Base-by-base conservation (phyloP, 352 stramenopile genomes). In the Blastocystis sp. region DNA sequence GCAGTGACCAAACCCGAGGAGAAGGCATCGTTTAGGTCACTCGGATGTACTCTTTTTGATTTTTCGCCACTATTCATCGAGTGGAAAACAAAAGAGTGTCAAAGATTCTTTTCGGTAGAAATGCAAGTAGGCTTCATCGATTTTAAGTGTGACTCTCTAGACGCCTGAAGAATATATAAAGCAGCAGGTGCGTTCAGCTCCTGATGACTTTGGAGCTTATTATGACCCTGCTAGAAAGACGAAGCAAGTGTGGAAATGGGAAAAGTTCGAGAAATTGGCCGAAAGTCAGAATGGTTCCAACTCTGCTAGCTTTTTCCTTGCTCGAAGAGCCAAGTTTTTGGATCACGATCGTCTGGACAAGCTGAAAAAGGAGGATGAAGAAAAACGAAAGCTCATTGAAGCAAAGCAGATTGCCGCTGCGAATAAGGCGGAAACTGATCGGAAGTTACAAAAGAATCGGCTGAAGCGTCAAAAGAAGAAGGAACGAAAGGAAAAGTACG, bases 381-480 rank as follows among this genome's bases (percentile, higher is more conserved):
- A 80, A 56, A 54, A 26, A 47, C 62, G 64, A 61, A 11, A 15
- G 0, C 23, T 29, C n/a, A 9, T 80, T 8, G 70, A 80, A 47
- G 70, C 70, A 15, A 15, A 62, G 5, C 43, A 80, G 23, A 61
- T 62, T 18, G 50, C 50, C n/a, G 70, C 45, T 20, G 26, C 47
- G 29, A 80, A 80, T 53, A 80, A 80, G 18, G 70, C 70, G 2
- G 70, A 80, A 80, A 37, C 39, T 1, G 70, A 80, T 34, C 54
- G 56, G 34, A 80, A 80, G 26, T 53, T 80, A 11, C 15, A 26
- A 47, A 80, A 80, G 54, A 80, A 80, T 53, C 70, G 56, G 11
- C 26, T 80, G 20, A 80, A 80, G 54, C 70, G 70, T 26, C 47
- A 62, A 64, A 80, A 80, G 70, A 80, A 80, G 70, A 80, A 80